Base-by-base conservation (phyloP, 768 basidiomycete genomes). In the Russula griseocarnosa region DNA sequence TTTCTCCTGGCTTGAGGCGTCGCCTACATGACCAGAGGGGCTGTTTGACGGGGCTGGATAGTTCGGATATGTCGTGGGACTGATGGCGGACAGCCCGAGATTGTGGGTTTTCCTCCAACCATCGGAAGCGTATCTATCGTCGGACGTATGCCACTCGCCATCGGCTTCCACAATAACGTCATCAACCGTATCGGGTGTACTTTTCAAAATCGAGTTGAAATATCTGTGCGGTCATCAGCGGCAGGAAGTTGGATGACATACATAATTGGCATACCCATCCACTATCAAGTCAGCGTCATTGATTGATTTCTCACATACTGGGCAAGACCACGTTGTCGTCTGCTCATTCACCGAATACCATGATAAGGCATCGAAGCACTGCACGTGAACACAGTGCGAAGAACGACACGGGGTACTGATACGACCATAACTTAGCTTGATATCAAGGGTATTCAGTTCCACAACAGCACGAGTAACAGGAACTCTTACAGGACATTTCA, bases 321-420 rank as follows among this genome's bases (percentile, higher is more conserved):
- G 96, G 75, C 97, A 98, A 52, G 88, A 74, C 89, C 92, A 99
- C 34, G 94, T 94, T 2, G 96, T 97, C 10, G 94, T 98, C 76
- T 92, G 88, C 71, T 96, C 92, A 85, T 97, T 98, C 73, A 96
- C 86, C 5, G 88, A 87, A 71, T 89, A 92, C 94, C 94, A 99
- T 46, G 90, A 92, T 20, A 81, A 81, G 0, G 94, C 94, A 74
- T 99, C 97, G 75, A 98, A 99, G 73, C 97, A 99, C 69, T 94
- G 91, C 8, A 90, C 77, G 74, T 98, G 97, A 42, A 90, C 85
- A 71, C 97, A 98, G 63, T 81, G 79, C n/a, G 78, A 81, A 0
- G 97, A 95, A 34, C 96, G 90, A 73, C 90, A 87, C 9, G 97
- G 96, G 0, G 83, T 88, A 38, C 75, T 79, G 61, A 99, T 86